Evolutionary conservation across 1,284 basidiomycete species (phyloP), one percentile per base, ranked within the genome.

Genomic region (Mycosarcoma mackinlayi): DNA sequence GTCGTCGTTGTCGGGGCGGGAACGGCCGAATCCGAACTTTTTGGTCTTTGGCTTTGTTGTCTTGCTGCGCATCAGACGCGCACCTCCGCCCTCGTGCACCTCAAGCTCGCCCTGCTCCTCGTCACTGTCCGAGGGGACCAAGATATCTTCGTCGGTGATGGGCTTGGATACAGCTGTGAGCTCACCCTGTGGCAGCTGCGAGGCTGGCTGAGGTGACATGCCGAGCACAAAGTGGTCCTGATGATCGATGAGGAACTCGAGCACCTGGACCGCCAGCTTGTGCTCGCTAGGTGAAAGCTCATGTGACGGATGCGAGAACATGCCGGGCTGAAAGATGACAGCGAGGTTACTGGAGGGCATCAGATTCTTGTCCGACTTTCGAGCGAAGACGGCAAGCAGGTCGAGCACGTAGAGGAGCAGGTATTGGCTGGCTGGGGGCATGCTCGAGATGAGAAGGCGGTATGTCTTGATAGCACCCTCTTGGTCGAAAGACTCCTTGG

Each of bases 341-440:
- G 81, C 81, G 6, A 83, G 69, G 34, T 82, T 98, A 62, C 91
- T 88, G 14, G 94, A 91, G 1, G 91, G 94, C 95, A 98, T 98
- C 42, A 94, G 86, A 82, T 98, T 98, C 85, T 91, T 91, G 74
- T 94, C 91, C 24, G 89, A 88, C 82, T 93, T 93, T 58, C 91
- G 88, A 2, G 93, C 91, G 84, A 98, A 97, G 8, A 98, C 93
- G 44, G 93, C 93, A 44, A 98, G 86, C 21, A 98, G 87, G 83
- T 98, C 95, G 63, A 98, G 88, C 30, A 98, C 92, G 83, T 98
- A 98, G 54, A 98, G 89, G 25, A 98, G 86, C 21, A 98, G 88
- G 82, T 94, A 96, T 81, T 95, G 93, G 75, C 96, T 95, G 30
- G 91, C 88, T 16, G 89, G 88, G 1, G 94, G 92, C 87, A 96